Evolutionary conservation across 1,139 yeast genomes (phyloP).

Genomic region (Scheffersomyces segobiensis): DNA sequence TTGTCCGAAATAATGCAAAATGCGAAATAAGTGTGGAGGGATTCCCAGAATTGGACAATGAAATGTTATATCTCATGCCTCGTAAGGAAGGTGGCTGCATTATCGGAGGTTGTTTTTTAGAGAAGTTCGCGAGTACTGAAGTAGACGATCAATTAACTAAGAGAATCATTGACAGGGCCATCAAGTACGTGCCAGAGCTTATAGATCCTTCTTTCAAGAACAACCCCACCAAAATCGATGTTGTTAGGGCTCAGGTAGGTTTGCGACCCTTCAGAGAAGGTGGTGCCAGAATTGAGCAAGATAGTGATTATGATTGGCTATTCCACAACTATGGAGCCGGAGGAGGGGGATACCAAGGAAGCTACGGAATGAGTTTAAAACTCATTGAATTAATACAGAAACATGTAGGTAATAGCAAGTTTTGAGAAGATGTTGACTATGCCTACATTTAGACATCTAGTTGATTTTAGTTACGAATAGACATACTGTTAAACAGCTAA

Average conservation of each 20-base stretch:
- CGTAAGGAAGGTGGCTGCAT: conserved; percentile 56
- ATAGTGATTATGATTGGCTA: conserved; percentile 31
- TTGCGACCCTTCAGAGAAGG: conserved; percentile 49
- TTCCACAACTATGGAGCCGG: conserved; percentile 53
- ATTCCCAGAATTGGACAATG: conserved; percentile 33
- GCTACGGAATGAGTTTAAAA: conserved; percentile 42
- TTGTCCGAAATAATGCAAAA: conserved; percentile 33
- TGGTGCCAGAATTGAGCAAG: conserved; percentile 47
- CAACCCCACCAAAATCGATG: conserved; percentile 35
- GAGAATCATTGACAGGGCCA: conserved; percentile 42
- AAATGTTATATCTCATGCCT: conserved; percentile 50
- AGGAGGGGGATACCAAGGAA: conserved; percentile 48
- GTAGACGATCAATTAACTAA: conserved; percentile 38
- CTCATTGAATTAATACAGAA: conserved; percentile 18
- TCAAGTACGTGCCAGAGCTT: conserved; percentile 43
- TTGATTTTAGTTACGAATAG: not conserved
- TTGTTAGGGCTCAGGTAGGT: conserved; percentile 45
- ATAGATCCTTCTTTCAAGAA: conserved; percentile 30
- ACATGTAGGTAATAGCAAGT: not conserved
- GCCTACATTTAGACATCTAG: not conserved
- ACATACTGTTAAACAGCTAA: not conserved
- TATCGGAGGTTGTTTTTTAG: conserved; percentile 50
- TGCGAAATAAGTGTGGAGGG: conserved; percentile 31
- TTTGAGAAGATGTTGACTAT: not conserved
- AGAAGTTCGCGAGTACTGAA: conserved; percentile 19